Base-by-base conservation (phyloP, 805 yeast genomes). In the Saturnispora besseyi region DNA sequence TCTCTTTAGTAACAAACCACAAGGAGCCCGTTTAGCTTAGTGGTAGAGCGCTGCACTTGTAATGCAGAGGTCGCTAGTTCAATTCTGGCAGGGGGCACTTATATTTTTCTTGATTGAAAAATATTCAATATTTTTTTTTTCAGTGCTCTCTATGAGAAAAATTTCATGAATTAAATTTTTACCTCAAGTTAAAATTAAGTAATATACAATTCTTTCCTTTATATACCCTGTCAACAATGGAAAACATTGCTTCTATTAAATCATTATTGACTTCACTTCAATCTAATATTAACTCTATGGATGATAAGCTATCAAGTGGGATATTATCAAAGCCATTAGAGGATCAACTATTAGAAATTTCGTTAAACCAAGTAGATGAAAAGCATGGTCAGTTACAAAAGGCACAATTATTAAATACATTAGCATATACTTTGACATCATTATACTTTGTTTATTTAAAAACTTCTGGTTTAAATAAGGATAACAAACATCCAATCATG, bases 31-130 rank as follows among this genome's bases (percentile, higher is more conserved):
- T 79, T 87, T 87, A 87, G 96, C 96, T 87, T 86, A 87, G 96
- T 85, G 96, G 96, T 87, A 87, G 93, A 87, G 95, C 95, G 95
- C 85, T 84, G 96, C 96, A 87, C 96, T 87, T 87, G 96, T 87
- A 87, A 85, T 85, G 95, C 93, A 83, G 84, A 84, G 91, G 89
- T 84, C 91, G 88, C 87, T 82, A 83, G 89, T 82, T 82, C 88
- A 81, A 82, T 80, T 81, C 88, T 81, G 87, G 84, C 85, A 82
- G 77, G 78, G 70, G 87, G 87, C 87, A 80, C 33, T 52, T 57
- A 49, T 56, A 66, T 67, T 63, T 53, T 28, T 42, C 30, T 22
- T 30, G 11, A 6, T 5, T 8, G 29, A 6, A 8, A 6, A 26
- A 6, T 26, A 26, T 26, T 26, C 9, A 18, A 18, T 18, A 18